Conservation (phyloP, 1,284 basidiomycete species). For the Leccinum cinnamomeum region DNA sequence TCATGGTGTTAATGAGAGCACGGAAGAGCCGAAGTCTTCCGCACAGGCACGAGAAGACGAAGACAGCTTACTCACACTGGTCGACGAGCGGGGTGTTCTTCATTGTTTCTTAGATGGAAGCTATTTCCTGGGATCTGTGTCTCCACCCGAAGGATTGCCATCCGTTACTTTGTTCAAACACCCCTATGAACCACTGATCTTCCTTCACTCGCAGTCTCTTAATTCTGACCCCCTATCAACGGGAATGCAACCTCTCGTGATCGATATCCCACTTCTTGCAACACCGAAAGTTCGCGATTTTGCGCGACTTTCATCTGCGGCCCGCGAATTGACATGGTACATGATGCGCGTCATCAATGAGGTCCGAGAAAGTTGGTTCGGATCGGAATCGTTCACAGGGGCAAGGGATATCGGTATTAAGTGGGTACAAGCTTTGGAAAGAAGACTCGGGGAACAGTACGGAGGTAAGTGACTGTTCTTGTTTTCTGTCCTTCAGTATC, state of each 20-base stretch:
- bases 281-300: constrained; percentile 61
- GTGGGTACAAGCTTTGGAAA: constrained; percentile 66
- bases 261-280: constrained; percentile 59
- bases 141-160: constrained; percentile 37
- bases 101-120: constrained; percentile 77
- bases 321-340: constrained; percentile 71
- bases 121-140: constrained; percentile 70
- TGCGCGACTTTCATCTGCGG: constrained; percentile 66
- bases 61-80: constrained; percentile 63
- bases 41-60: constrained; percentile 38
- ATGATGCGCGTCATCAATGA: constrained; percentile 66
- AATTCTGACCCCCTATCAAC: constrained; percentile 32
- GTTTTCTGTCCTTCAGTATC: constrained; percentile 8
- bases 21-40: constrained; percentile 17
- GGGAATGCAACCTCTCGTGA: constrained; percentile 45
- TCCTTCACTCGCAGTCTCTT: constrained; percentile 43
- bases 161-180: constrained; percentile 51
- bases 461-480: constrained; percentile 50
- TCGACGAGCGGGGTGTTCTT: constrained; percentile 57
- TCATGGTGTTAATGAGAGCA: constrained; percentile 31
- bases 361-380: constrained; percentile 70
- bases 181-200: constrained; percentile 44
- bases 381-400: constrained; percentile 60
- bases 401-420: constrained; percentile 70
- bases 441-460: constrained; percentile 60